phyloP scores from a whole-genome alignment of 2,329 filamentous ascomycete genomes.

The Cercospora sesami region DNA sequence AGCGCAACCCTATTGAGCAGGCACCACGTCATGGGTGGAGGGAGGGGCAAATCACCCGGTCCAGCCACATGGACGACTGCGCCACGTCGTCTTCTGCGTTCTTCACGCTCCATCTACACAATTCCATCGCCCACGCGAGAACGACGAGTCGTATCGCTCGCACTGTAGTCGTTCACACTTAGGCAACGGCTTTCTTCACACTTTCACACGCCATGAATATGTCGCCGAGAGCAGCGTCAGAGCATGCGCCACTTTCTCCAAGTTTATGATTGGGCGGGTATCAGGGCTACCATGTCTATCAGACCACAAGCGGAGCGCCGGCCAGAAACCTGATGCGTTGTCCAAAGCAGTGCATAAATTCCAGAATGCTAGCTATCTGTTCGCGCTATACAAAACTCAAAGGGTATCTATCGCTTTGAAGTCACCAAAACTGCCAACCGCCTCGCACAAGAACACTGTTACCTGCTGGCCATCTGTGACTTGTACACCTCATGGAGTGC shows the following conservation, averaged over 20 bases:
- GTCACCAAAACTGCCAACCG: neutral
- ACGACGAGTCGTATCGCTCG: neutral
- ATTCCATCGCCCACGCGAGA: neutral
- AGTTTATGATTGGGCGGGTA: neutral
- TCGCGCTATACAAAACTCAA: neutral
- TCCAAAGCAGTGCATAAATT: neutral
- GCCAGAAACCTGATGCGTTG: neutral
- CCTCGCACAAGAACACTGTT: neutral
- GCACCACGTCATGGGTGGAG: constrained; percentile 2
- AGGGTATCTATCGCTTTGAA: neutral
- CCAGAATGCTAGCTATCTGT: neutral
- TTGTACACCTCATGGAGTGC: too few relatives aligned
- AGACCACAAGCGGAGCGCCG: neutral
- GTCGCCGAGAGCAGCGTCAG: neutral
- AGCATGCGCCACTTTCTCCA: constrained; percentile 1
- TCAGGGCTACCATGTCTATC: constrained; percentile 8
- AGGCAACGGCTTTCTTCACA: neutral
- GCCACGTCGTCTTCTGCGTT: neutral
- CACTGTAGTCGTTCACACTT: neutral
- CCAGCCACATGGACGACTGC: neutral
- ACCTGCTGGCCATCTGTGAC: neutral
- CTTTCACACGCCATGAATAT: neutral
- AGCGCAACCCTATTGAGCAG: neutral
- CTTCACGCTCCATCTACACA: neutral
- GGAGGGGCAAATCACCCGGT: neutral